Percentiles rank a stretch among this genome's conserved stretches.
Evolutionary conservation across 805 yeast genomes (phyloP).

Genomic region (Suhomyces pyralidae): DNA sequence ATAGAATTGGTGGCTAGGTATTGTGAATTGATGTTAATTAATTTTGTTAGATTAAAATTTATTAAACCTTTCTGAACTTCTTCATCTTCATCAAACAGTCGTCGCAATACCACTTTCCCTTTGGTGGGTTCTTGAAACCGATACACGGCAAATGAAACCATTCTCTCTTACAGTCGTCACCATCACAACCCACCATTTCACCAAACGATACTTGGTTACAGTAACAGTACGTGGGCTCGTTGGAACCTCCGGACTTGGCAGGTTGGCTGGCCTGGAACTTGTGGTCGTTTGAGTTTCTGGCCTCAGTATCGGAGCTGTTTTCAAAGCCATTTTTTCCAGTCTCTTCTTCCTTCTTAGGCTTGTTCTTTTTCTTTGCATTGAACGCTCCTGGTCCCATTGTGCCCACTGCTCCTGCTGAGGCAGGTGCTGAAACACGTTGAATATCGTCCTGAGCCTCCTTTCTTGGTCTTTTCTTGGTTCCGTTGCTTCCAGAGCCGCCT

Average conservation of each 20-base stretch:
- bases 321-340: constrained; percentile 1
- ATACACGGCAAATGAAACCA: constrained; percentile 97
- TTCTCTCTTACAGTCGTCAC: constrained; percentile 84
- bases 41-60: too few relatives aligned
- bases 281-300: constrained; percentile 11
- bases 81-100: constrained; percentile 38
- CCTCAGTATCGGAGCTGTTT: constrained; percentile 8
- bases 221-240: constrained; percentile 88
- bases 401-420: background rate
- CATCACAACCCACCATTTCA: constrained; percentile 99
- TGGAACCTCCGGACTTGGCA: constrained; percentile 4
- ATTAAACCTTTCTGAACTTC: constrained; percentile 13
- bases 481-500: constrained; percentile 4
- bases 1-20: too few relatives aligned
- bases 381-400: background rate
- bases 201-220: constrained; percentile 97
- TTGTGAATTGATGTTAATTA: too few relatives aligned
- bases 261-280: constrained; percentile 1
- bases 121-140: constrained; percentile 81
- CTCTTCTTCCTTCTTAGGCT: constrained; percentile 14
- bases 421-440: constrained; percentile 5
- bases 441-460: constrained; percentile 12
- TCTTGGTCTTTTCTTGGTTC: constrained; percentile 12
- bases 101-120: constrained; percentile 50
- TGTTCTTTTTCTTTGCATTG: constrained; percentile 14